Conservation (phyloP, 768 basidiomycete species). For the Calocybe gangraenosa region DNA sequence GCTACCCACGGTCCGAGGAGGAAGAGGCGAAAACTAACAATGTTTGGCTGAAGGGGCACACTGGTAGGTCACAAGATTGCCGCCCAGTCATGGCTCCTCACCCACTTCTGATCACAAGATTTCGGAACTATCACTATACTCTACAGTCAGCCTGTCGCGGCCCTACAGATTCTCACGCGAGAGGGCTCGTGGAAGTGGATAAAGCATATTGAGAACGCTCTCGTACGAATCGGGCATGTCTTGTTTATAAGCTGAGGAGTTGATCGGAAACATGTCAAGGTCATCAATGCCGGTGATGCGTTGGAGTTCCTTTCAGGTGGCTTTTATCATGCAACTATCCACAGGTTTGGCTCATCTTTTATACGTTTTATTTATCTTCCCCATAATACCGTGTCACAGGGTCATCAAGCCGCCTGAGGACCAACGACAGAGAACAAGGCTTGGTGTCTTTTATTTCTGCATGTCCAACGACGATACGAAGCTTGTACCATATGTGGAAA, state of each 20-base stretch:
- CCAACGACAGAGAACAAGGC: conserved; percentile 34
- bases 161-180: conserved; percentile 39
- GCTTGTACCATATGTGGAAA: conserved; percentile 28
- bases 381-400: conserved; percentile 3
- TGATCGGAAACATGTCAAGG: conserved; percentile 1
- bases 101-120: conserved; percentile 22
- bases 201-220: conserved; percentile 41
- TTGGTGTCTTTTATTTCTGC: conserved; percentile 55
- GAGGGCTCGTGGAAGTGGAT: conserved; percentile 45
- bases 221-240: conserved; percentile 22
- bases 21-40: conserved; percentile 40
- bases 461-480: conserved; percentile 44
- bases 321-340: conserved; percentile 41
- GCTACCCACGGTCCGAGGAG: conserved; percentile 37
- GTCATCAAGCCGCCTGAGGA: conserved; percentile 44
- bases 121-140: conserved; percentile 41
- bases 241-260: background rate
- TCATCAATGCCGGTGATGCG: conserved; percentile 38
- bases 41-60: conserved; percentile 50
- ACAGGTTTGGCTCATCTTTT: conserved; percentile 18
- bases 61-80: conserved; percentile 23
- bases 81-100: background rate
- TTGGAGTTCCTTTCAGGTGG: conserved; percentile 45
- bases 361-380: conserved; percentile 4
- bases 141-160: conserved; percentile 46